A percentile compares a stretch with the other conserved stretches of the same genome.
phyloP scores from a whole-genome alignment of 2,329 filamentous ascomycete species.

The Lasiodiplodia citricola region DNA sequence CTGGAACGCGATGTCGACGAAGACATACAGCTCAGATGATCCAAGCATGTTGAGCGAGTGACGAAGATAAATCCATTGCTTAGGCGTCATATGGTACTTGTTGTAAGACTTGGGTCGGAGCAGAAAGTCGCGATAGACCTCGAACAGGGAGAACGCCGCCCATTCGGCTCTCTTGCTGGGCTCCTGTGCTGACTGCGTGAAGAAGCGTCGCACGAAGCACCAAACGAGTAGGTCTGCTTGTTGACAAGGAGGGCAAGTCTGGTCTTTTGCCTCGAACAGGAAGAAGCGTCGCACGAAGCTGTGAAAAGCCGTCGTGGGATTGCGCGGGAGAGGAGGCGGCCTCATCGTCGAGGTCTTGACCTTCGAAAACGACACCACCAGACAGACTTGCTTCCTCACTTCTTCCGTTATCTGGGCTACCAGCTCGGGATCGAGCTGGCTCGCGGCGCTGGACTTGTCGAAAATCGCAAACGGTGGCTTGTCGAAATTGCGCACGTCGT shows the following conservation, averaged over 20 bases:
- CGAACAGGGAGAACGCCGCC: neutral
- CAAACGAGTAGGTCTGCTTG: too few species aligned
- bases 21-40: neutral
- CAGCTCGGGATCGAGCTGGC: neutral
- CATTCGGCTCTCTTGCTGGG: neutral
- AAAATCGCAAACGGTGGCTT: slow-evolving; percentile 84
- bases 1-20: neutral
- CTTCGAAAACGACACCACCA: too few species aligned
- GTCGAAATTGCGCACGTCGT: slow-evolving; percentile 92
- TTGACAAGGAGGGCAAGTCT: too few species aligned
- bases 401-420: neutral
- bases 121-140: neutral
- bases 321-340: too few species aligned
- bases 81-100: neutral
- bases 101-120: neutral
- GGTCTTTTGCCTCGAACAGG: too few species aligned
- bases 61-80: neutral
- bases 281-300: too few species aligned
- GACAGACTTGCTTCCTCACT: neutral
- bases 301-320: too few species aligned
- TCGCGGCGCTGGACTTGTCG: slow-evolving; percentile 52
- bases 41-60: neutral
- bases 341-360: too few species aligned
- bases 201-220: too few species aligned
- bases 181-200: neutral